Conservation (phyloP, 2,329 filamentous ascomycete species). For the Cladosporium sp. region DNA sequence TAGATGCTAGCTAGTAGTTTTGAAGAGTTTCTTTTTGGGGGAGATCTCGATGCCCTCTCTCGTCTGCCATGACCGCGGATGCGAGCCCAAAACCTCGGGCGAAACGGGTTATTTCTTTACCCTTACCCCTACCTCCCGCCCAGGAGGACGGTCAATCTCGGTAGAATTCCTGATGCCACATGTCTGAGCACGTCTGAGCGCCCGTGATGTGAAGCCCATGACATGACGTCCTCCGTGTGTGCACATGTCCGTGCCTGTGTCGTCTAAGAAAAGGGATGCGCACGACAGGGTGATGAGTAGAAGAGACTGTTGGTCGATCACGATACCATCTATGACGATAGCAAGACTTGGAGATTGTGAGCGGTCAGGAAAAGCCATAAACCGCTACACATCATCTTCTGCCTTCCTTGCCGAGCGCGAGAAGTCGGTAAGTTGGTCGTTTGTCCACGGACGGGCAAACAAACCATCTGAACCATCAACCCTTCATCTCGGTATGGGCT, state of each 20-base stretch:
- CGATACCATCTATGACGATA: background rate
- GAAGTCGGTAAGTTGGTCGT: background rate
- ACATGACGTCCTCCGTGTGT: background rate
- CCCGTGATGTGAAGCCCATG: constrained; percentile 6
- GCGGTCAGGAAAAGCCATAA: background rate
- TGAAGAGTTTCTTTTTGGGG: background rate
- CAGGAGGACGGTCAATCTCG: background rate
- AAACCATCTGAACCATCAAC: background rate
- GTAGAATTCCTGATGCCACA: background rate
- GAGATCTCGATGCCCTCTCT: background rate
- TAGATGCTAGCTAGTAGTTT: background rate
- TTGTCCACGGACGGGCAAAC: background rate
- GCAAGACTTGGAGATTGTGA: background rate
- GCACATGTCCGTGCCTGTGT: constrained; percentile 1
- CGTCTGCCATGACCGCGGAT: background rate
- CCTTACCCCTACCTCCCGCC: background rate
- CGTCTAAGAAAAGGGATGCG: background rate
- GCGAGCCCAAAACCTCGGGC: background rate
- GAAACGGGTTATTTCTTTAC: background rate
- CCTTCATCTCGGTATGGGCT: constrained; percentile 4
- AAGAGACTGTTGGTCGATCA: background rate
- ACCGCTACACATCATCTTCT: background rate
- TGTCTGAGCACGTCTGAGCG: constrained; percentile 4
- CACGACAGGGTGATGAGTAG: background rate
- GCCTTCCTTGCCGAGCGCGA: background rate